A percentile compares a stretch with the other conserved stretches of the same genome.
Conservation (phyloP, 163 green algal genomes). For the Smithsoniella earleae region DNA sequence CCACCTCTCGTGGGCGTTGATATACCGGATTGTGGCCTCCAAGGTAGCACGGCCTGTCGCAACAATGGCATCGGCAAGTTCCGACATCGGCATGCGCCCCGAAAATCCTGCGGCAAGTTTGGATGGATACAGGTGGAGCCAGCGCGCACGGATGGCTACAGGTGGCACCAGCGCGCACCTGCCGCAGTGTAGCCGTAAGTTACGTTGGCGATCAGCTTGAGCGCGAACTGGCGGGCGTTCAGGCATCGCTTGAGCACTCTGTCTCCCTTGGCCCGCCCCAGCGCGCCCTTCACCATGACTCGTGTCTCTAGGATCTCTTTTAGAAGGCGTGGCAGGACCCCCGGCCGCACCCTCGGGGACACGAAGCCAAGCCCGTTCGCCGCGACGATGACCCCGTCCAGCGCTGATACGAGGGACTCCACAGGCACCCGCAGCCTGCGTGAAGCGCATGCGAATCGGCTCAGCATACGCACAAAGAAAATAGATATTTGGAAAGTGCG, state of each 20-base stretch:
- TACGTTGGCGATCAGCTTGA: conserved; percentile 96
- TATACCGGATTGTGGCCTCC: conserved; percentile 74
- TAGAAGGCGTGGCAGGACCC: conserved; percentile 88
- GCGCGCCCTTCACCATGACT: conserved; percentile 86
- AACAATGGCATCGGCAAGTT: conserved; percentile 92
- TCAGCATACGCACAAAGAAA: too few relatives aligned
- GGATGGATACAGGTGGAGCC: too few relatives aligned
- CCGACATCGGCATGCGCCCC: conserved; percentile 87
- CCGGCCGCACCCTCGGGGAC: conserved; percentile 47
- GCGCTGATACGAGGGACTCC: conserved; percentile 31
- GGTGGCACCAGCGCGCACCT: too few relatives aligned
- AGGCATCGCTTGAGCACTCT: conserved; percentile 53
- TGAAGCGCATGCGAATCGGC: background rate
- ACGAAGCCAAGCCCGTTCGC: conserved; percentile 81
- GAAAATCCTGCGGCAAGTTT: conserved; percentile 27
- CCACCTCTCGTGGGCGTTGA: conserved; percentile 70
- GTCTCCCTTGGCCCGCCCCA: conserved; percentile 54
- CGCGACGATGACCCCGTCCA: conserved; percentile 49
- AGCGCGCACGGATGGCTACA: too few relatives aligned
- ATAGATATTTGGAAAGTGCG: background rate
- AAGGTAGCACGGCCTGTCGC: conserved; percentile 65
- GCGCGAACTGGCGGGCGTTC: conserved; percentile 85
- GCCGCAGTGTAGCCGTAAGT: conserved; percentile 68
- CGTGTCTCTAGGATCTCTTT: conserved; percentile 85
- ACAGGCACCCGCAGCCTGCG: conserved; percentile 2